Base-by-base conservation (phyloP, 306 rosid genomes). In the Vigna unguiculata region DNA sequence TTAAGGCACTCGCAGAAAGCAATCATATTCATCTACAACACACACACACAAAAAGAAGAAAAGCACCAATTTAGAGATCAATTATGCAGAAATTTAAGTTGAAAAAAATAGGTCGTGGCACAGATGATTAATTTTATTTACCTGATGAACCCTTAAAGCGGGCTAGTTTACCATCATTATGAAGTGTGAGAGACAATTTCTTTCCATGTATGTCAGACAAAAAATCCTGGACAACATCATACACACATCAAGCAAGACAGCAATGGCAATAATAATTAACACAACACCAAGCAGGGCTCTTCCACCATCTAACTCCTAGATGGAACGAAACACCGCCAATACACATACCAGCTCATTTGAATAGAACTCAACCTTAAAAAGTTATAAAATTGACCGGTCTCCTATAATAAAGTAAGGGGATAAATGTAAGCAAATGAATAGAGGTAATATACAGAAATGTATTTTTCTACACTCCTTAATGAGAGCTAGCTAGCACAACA, bases 141-240 rank as follows among this genome's bases (percentile, higher is more conserved):
- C 98, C 98, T 13, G 93, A 90, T 43, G 85, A 30, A 22, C 83
- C 87, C 66, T 82, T 79, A 9, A 89, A 90, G 71, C 82, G 86
- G 53, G 89, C 88, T 77, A 90, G 60, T 66, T 81, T 74, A 17
- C 92, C 92, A 19, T 88, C 87, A 13, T 54, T 49, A 54, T 85
- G 75, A 81, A 90, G 91, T 47, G 86, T 84, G 78, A 92, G 80
- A 25, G 84, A 55, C 52, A 90, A 16, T 64, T 88, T 90, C 81
- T 81, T 75, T 13, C 98, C 96, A 43, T 87, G 85, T 72, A 92
- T 83, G 64, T 88, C 96, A 20, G 86, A 78, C 65, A 85, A 78
- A n/a, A 67, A 77, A 34, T 83, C 64, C 86, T 54, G 43, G 15
- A 6, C 45, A 71, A 52, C 28, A 62, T 20, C 10, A 74, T 34